Evolutionary conservation across 805 yeast species (phyloP), one percentile per base, ranked within the genome.

Genomic region (Metschnikowia colocasiae): DNA sequence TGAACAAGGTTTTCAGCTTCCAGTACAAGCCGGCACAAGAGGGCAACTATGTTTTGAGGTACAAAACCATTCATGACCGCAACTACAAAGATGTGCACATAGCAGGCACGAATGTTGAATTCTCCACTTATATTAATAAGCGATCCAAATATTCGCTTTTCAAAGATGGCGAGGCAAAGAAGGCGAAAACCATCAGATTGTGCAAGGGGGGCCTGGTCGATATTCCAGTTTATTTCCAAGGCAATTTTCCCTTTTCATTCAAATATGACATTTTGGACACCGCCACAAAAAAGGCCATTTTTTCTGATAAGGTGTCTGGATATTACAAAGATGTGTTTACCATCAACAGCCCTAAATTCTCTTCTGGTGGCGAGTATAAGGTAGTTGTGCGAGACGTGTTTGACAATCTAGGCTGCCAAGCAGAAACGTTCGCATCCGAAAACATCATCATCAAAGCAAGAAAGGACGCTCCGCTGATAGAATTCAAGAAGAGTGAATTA

Each of bases 371-470:
- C 3, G 75, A 78, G n/a, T 90, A 81, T 61, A 75, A 77, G 22
- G 64, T 92, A 1, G 73, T 81, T 1, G 61, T 94, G 51, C 74
- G 79, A 2, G 76, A 87, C 9, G 80, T 87, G 2, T 75, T 75
- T 19, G 99, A 94, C 61, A 75, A 79, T n/a, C 79, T 86, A 9
- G 82, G 83, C 0, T 94, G 99, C 67, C 74, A 76, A 18, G 92
- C 87, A n/a, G 80, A 79, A 10, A 67, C 87, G 47, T 77, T 80
- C 39, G 80, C 78, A 16, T 77, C 78, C 19, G 91, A 86, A 52
- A 81, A 81, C 2, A 52, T 70, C 25, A 75, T 67, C 22, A 70
- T 94, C n/a, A 72, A 74, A 26, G 90, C 90, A 1, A 79, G 91
- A 56, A 70, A 81, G 43, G 87, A 83, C 46, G 67, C 83, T 1